A percentile compares a stretch with the other conserved stretches of the same genome.
These are phyloP conservation scores for Mycosarcoma mackinlayi DNA, from an alignment of 1,284 basidiomycete genomes.

Conservation along the genomic window DNA sequence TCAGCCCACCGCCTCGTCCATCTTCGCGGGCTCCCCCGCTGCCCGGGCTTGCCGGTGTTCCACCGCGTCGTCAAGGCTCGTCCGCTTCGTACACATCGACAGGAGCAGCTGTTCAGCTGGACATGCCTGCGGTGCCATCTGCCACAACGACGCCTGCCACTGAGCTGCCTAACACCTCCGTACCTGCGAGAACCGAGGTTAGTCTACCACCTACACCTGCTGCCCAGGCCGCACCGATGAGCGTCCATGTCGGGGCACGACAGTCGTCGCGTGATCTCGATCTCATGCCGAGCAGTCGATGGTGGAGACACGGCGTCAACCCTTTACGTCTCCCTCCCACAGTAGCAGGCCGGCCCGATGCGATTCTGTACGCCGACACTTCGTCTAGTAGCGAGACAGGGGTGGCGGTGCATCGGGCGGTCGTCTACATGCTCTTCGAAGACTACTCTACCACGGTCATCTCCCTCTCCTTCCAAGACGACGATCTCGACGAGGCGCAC, in stretches of 20 bases:
- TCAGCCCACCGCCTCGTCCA: slow-evolving; percentile 74
- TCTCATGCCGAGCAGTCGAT: slow-evolving; percentile 54
- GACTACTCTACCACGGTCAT: slow-evolving; percentile 57
- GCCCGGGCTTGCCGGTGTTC: slow-evolving; percentile 88
- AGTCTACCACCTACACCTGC: slow-evolving; percentile 17
- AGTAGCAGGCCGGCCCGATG: slow-evolving; percentile 51
- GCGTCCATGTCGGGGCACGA: slow-evolving; percentile 20
- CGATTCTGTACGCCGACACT: slow-evolving; percentile 49
- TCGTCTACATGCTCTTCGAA: slow-evolving; percentile 55
- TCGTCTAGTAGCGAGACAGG: slow-evolving; percentile 19
- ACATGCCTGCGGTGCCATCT: slow-evolving; percentile 34
- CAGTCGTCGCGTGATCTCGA: slow-evolving; percentile 58
- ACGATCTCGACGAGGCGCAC: slow-evolving; percentile 47
- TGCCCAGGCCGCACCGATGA: slow-evolving; percentile 1
- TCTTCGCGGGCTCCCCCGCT: slow-evolving; percentile 82
- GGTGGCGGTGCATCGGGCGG: slow-evolving; percentile 31
- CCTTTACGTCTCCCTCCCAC: slow-evolving; percentile 57
- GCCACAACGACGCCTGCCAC: slow-evolving; percentile 11
- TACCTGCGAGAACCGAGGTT: slow-evolving; percentile 12
- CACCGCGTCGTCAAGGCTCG: slow-evolving; percentile 41
- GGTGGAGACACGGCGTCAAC: slow-evolving; percentile 58
- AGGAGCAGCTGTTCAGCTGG: background rate
- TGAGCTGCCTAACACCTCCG: slow-evolving; percentile 11
- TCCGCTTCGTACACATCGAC: slow-evolving; percentile 27
- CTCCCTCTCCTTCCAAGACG: slow-evolving; percentile 48